Evolutionary conservation across 2,329 filamentous ascomycete genomes (phyloP).

Genomic region (Xylaria polymorpha): DNA sequence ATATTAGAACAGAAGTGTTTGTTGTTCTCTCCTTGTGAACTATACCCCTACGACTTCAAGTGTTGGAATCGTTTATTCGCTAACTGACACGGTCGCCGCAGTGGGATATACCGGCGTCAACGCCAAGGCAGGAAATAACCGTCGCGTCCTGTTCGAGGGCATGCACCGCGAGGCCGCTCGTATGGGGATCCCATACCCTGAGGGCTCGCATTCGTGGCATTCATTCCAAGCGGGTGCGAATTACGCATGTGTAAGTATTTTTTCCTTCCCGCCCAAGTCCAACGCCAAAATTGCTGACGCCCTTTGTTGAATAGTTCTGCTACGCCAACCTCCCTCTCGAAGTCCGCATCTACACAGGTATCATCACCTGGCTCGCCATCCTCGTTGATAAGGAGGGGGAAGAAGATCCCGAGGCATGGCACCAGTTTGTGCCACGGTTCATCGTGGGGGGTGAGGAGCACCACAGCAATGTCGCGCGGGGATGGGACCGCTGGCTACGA

Average conservation of each 20-base stretch:
- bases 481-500: constrained; percentile 41
- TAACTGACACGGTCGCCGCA: background rate
- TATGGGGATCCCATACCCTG: constrained; percentile 27
- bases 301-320: constrained; percentile 7
- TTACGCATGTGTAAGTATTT: constrained; percentile 23
- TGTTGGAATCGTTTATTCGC: background rate
- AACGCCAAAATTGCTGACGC: background rate
- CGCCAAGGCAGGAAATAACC: background rate
- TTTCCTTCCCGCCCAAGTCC: background rate
- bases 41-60: background rate
- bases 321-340: constrained; percentile 38
- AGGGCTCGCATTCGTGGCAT: constrained; percentile 20
- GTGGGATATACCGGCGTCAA: constrained; percentile 21
- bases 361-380: constrained; percentile 49
- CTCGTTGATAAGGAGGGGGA: constrained; percentile 47
- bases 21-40: background rate
- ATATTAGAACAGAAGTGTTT: background rate
- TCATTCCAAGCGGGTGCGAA: constrained; percentile 12
- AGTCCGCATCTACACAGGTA: constrained; percentile 48
- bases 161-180: constrained; percentile 21
- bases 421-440: constrained; percentile 44
- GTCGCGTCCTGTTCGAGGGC: constrained; percentile 7
- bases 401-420: constrained; percentile 37
- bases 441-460: constrained; percentile 35
- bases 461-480: constrained; percentile 37